Conservation (phyloP, 2,329 filamentous ascomycete genomes). For the Pyricularia pennisetigena region DNA sequence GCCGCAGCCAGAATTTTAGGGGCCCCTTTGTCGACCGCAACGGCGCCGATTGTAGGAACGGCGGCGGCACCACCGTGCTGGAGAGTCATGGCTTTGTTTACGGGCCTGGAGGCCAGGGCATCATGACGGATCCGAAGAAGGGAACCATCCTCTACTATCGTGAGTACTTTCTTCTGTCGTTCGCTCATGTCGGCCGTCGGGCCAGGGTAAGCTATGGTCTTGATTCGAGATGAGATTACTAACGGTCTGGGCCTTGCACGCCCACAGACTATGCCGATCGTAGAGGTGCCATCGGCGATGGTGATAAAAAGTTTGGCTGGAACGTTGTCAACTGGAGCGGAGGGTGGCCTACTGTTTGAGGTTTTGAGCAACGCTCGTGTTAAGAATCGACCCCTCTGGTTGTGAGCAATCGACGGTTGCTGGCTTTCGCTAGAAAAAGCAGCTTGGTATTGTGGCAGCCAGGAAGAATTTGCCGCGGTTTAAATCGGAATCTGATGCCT, state of each 20-base stretch:
- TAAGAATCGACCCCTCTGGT: no score
- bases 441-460: no score
- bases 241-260: background rate
- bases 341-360: slow-evolving; percentile 1
- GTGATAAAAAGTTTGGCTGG: slow-evolving; percentile 1
- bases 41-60: slow-evolving; percentile 40
- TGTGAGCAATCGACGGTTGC: no score
- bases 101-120: slow-evolving; percentile 52
- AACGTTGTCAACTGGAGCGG: background rate
- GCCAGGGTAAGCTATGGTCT: background rate
- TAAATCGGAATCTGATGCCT: no score
- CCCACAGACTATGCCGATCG: background rate
- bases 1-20: slow-evolving; percentile 39
- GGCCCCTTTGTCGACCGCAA: slow-evolving; percentile 46
- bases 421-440: no score
- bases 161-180: background rate
- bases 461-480: no score
- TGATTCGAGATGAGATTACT: background rate
- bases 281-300: background rate
- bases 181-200: background rate
- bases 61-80: slow-evolving; percentile 49
- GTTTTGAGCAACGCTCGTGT: background rate
- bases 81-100: slow-evolving; percentile 47
- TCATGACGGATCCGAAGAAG: slow-evolving; percentile 35
- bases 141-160: slow-evolving; percentile 52